Percentiles rank a stretch among this genome's conserved stretches.
Evolutionary conservation across 805 yeast species (phyloP).

Genomic region (Jamesozyma gamospora): DNA sequence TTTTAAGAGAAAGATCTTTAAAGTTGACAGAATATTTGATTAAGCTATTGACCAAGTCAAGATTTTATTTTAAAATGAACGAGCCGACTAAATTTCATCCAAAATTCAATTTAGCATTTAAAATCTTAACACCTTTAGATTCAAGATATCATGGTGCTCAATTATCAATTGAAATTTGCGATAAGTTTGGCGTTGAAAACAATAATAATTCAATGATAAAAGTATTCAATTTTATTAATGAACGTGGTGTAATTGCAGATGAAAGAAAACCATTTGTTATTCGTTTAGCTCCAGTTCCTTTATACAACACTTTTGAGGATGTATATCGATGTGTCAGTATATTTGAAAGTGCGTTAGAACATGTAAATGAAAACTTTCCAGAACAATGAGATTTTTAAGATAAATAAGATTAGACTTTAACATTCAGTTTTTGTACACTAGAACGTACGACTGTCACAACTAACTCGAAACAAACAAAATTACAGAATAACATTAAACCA

Average conservation of each 20-base stretch:
- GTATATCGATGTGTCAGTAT: conserved; percentile 38
- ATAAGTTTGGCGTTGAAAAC: conserved; percentile 41
- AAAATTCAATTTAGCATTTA: conserved; percentile 33
- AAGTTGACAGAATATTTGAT: conserved; percentile 50
- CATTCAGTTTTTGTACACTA: too few relatives aligned
- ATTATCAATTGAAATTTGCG: conserved; percentile 58
- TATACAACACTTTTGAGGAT: conserved; percentile 70
- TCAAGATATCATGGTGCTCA: conserved; percentile 66
- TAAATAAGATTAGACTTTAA: too few relatives aligned
- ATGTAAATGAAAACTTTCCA: neutral
- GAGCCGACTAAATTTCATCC: conserved; percentile 9
- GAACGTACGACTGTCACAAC: too few relatives aligned
- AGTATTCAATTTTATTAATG: conserved; percentile 40
- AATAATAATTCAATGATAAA: conserved; percentile 1
- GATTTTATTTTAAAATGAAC: conserved; percentile 30
- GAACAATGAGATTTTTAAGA: too few relatives aligned
- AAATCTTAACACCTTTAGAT: conserved; percentile 63
- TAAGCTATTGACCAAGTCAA: conserved; percentile 35
- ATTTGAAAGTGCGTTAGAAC: conserved; percentile 36
- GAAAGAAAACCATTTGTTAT: conserved; percentile 89
- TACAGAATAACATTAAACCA: too few relatives aligned
- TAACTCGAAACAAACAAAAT: too few relatives aligned
- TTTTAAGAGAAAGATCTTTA: conserved; percentile 46
- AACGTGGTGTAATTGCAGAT: conserved; percentile 66
- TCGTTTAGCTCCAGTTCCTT: conserved; percentile 76